These are phyloP conservation scores for Dunaliella primolecta DNA, from an alignment of 139 green algal species.

Conservation along the genomic window DNA sequence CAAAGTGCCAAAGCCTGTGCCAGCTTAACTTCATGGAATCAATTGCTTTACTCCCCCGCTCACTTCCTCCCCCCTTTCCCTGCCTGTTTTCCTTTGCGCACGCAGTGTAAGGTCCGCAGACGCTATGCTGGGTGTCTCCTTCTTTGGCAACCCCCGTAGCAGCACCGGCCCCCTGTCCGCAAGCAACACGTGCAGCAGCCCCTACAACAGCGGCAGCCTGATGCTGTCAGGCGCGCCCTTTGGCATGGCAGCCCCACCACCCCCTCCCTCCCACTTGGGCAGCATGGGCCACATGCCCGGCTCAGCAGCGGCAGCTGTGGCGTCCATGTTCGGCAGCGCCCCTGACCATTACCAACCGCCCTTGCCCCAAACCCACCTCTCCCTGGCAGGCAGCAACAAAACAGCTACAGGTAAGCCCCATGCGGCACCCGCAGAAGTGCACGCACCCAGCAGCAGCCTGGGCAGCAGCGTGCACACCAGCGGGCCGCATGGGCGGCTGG, in stretches of 20 bases:
- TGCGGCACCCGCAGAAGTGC: too few relatives aligned
- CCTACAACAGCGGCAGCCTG: not conserved
- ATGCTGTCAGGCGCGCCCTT: not conserved
- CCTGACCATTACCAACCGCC: not conserved
- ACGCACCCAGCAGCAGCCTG: slow-evolving; percentile 1
- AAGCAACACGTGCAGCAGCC: slow-evolving; percentile 1
- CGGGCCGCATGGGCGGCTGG: not conserved
- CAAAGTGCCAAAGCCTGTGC: too few relatives aligned
- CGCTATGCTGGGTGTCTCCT: slow-evolving; percentile 7
- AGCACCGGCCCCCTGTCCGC: not conserved
- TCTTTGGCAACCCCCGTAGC: too few relatives aligned
- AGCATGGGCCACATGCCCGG: not conserved
- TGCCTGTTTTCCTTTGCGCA: too few relatives aligned
- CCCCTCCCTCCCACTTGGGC: not conserved
- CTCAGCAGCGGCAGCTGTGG: not conserved
- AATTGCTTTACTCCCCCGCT: too few relatives aligned
- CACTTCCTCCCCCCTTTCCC: too few relatives aligned
- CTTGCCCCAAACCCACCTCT: not conserved
- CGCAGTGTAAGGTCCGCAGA: not conserved
- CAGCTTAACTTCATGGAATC: too few relatives aligned
- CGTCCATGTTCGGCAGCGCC: too few relatives aligned
- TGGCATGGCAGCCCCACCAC: too few relatives aligned
- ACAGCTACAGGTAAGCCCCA: too few relatives aligned
- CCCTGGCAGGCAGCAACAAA: not conserved
- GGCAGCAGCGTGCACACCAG: not conserved